Percentiles rank a stretch among this genome's conserved stretches.
Conservation (phyloP, 805 yeast genomes). For the Suhomyces sp. region DNA sequence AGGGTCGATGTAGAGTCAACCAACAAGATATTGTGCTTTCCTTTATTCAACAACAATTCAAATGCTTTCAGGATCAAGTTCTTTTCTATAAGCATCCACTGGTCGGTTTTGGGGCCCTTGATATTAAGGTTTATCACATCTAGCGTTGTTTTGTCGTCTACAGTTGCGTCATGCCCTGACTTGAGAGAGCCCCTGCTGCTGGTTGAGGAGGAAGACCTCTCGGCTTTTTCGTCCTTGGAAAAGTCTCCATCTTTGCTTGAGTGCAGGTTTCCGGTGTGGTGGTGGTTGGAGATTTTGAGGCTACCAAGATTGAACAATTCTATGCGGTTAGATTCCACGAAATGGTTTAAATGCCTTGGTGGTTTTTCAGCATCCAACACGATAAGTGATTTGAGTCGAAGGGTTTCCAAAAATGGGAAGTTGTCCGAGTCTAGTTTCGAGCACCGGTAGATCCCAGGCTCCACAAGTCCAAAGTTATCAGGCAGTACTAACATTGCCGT, state of each 20-base stretch:
- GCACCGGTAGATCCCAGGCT: slow-evolving; percentile 79
- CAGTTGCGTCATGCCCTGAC: not conserved
- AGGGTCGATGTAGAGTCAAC: slow-evolving; percentile 80
- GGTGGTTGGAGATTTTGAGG: slow-evolving; percentile 37
- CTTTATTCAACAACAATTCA: slow-evolving; percentile 58
- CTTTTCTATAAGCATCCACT: slow-evolving; percentile 76
- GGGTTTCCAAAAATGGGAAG: slow-evolving; percentile 72
- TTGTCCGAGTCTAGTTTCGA: slow-evolving; percentile 73
- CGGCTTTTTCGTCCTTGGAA: slow-evolving; percentile 14
- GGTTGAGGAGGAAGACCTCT: slow-evolving; percentile 5
- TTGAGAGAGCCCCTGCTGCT: slow-evolving; percentile 6
- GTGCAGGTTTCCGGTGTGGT: slow-evolving; percentile 30
- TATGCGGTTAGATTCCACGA: slow-evolving; percentile 55
- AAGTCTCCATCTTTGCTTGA: slow-evolving; percentile 14
- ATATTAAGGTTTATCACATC: slow-evolving; percentile 22
- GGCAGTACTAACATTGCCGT: slow-evolving; percentile 81
- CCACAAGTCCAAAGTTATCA: slow-evolving; percentile 87
- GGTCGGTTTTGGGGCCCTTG: slow-evolving; percentile 41
- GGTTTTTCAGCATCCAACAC: slow-evolving; percentile 86
- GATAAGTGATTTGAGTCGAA: slow-evolving; percentile 64
- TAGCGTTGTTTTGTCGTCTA: slow-evolving; percentile 10
- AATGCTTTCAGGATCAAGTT: slow-evolving; percentile 63
- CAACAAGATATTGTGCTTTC: slow-evolving; percentile 64
- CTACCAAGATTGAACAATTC: slow-evolving; percentile 49
- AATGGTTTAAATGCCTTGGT: slow-evolving; percentile 63